Conservation (phyloP, 345 rosid species). For the Nasturtium officinale region DNA sequence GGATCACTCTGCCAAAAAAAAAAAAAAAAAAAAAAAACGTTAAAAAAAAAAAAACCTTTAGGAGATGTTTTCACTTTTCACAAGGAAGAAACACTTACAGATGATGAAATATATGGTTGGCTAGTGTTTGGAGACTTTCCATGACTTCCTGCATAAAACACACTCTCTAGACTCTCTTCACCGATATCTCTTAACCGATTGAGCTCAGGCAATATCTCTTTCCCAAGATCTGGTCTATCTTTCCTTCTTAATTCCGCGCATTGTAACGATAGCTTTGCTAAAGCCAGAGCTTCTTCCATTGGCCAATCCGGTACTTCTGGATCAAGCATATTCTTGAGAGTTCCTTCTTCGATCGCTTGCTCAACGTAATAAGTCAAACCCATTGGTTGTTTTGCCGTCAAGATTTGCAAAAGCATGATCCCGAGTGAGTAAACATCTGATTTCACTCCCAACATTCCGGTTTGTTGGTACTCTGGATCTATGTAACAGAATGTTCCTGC, state of each 20-base stretch:
- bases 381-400: conserved; percentile 84
- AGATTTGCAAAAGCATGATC: conserved; percentile 72
- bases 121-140: conserved; percentile 46
- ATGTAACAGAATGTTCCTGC: conserved; percentile 97
- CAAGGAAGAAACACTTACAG: conserved; percentile 43
- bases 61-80: not conserved
- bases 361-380: conserved; percentile 69
- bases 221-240: conserved; percentile 90
- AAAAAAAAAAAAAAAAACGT: not conserved
- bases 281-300: conserved; percentile 55
- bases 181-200: conserved; percentile 61
- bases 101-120: conserved; percentile 42
- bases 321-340: conserved; percentile 64
- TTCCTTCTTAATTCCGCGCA: conserved; percentile 86
- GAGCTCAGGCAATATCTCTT: conserved; percentile 66
- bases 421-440: conserved; percentile 91
- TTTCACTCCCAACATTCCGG: conserved; percentile 89
- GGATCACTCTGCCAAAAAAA: conserved; percentile 33
- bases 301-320: conserved; percentile 85
- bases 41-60: not conserved
- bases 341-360: conserved; percentile 59
- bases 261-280: conserved; percentile 62
- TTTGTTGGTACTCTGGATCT: conserved; percentile 95
- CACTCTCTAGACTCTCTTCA: conserved; percentile 50
- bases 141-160: conserved; percentile 31